Evolutionary conservation across 495 filamentous ascomycete genomes (phyloP), one percentile per base, ranked within the genome.

Genomic region (Tuber microsphaerosporum): DNA sequence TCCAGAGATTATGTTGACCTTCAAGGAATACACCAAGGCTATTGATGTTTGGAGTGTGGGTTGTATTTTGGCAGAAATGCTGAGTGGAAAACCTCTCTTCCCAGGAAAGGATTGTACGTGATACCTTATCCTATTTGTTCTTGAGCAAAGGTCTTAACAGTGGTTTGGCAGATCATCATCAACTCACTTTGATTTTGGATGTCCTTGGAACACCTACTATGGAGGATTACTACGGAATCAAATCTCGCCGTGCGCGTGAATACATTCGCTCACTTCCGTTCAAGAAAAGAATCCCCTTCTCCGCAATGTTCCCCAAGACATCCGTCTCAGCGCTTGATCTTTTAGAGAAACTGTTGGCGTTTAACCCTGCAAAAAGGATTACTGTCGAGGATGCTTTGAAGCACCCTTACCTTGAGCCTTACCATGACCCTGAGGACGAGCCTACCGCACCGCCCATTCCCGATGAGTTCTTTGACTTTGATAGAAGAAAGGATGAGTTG

Each of bases 161-260:
- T 73, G 6, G 72, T 10, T 26, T 2, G 71, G 44, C 76, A 97
- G 94, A 99, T 82, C 96, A 99, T 85, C 96, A 99, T 84, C 96
- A 99, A 85, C 88, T 99, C 81, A 99, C 96, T 26, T 88, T 99
- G 61, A 99, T 99, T 82, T 87, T 99, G 77, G 96, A 99, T 80
- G 95, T 99, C 19, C 92, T 99, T 74, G 96, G 96, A 74, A 99
- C 96, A 17, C 96, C 96, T 6, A 99, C 96, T 4, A 99, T 99
- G 96, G 96, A 99, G 84, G 96, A 99, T 82, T 99, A 99, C 88
- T 99, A 99, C 77, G 96, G 96, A 73, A 99, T 99, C 89, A 98
- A 98, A 85, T 99, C 96, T 61, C 92, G 96, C 75, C 92, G 96
- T 78, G 96, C 96, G 41, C 91, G 96, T 76, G 96, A 99, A 85